Evolutionary conservation across 2,329 filamentous ascomycete genomes (phyloP), one percentile per base, ranked within the genome.

Genomic region (Calonectria montana): DNA sequence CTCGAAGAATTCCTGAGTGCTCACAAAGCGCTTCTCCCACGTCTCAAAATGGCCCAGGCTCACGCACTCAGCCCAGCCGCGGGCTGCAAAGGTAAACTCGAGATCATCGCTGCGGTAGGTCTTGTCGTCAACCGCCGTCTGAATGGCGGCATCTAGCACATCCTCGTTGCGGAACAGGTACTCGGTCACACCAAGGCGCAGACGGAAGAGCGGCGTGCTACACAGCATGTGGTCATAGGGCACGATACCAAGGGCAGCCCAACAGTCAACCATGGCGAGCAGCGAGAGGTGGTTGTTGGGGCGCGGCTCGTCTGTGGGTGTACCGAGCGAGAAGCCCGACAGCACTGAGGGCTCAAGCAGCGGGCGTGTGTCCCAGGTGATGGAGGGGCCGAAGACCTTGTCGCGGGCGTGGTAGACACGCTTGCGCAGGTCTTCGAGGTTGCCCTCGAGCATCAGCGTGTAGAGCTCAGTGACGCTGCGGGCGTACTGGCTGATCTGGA

Each of bases 141-240:
- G 90, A 77, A 99, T 90, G 27, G 94, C 93, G 81, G 97, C 95
- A 63, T 97, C 93, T 16, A 99, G 91, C 65, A 98, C 87, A 3
- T 90, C 90, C 21, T 91, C 88, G 79, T 96, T 95, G 75, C 95
- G 93, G 87, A 98, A 99, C 43, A 99, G 88, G 82, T 97, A 96
- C 85, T 99, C 97, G 1, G 96, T 96, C n/a, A 98, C 97, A 69
- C 97, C 97, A 39, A 99, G 90, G 91, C 97, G 98, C 75, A 99
- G 91, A 63, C 97, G 94, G 87, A 99, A 99, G 57, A 98, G 91
- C 86, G 97, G 97, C 45, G 97, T 99, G 66, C 95, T 98, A 86
- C 97, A 99, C 77, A 99, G 97, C 96, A 99, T 99, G 87, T 99
- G 97, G 84, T 99, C 96, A 83, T 99, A 99, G 0, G 97, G 97